Evolutionary conservation across 768 basidiomycete genomes (phyloP), one percentile per base, ranked within the genome.

Genomic region (Psilocybe azurescens): DNA sequence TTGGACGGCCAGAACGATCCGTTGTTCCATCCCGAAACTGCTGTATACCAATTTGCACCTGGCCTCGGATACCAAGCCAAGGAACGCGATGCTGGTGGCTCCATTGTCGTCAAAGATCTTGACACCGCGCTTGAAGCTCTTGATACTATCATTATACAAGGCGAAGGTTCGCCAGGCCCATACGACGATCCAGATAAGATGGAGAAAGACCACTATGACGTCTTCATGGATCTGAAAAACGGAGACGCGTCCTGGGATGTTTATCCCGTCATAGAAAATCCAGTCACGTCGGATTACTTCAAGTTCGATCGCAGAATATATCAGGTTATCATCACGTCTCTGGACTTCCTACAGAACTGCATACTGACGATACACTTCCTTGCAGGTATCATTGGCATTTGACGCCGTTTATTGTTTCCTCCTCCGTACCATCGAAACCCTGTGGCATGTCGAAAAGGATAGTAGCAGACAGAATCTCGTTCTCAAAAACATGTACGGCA

Each of bases 351-450:
- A 20, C 20, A 20, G 20, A 20, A 20, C 20, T 20, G 20, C 20
- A 20, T 1, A 20, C 20, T 20, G 20, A 20, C 20, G 20, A 20
- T n/a, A n/a, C n/a, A n/a, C n/a, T 14, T 49, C 30, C 3, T 41
- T 3, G 18, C 33, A 73, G 72, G 67, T 73, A 9, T 69, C 72
- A 18, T 53, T 63, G 24, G 60, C 69, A 5, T 69, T 68, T 51
- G 70, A 73, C 54, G 69, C 70, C 8, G 61, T 63, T 1, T 72
- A 72, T 46, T 72, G 72, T 59, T 69, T 68, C 57, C 63, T 73
- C 9, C 57, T 73, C 11, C 50, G 61, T 33, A 69, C 68, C 13
- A 70, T 73, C 30, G 69, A 73, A 46, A 63, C 58, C 28, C 62
- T 69, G 52, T 73, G 72, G 72, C 60, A 63, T 20, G 61, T 65